Base-by-base conservation (phyloP, 2,329 filamentous ascomycete species). In the Drechslerella coelobrocha region DNA sequence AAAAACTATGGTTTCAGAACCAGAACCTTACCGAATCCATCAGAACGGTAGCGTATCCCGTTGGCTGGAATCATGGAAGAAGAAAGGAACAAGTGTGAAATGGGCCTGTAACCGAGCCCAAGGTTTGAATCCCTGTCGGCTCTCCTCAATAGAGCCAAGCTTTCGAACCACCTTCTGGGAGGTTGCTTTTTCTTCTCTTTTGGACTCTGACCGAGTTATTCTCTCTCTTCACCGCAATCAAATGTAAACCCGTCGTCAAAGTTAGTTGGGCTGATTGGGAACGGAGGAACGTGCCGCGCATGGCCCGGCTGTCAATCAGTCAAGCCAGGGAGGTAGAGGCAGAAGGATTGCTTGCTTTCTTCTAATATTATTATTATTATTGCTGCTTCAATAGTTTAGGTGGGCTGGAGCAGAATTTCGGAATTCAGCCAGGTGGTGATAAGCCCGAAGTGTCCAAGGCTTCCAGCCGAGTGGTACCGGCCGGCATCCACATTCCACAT, bases 41-140 rank as follows among this genome's bases (percentile, higher is more conserved):
- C 55, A 61, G 65, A 62, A 69, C 65, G 65, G 65, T 69, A 69
- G 65, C 65, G 65, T 69, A 69, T 69, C 65, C 65, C 65, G 65
- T 69, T 69, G 65, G 65, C 57, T 69, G 65, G 65, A 69, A 69
- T 62, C 65, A 26, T 69, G 45, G 57, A 61, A 69, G 65, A 69
- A 69, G 65, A 69, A 69, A 69, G 57, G 57, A 45, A 61, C 50
- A 52, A 41, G 31, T 60, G 55, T 61, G 57, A 57, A 61, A 69
- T 69, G 61, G 65, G 62, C 62, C 65, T 62, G 57, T 55, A 69
- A 69, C 65, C 65, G 65, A 69, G 65, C 47, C 65, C 65, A 69
- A 69, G 65, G 65, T 69, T 68, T 62, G 45, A 47, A 69, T 69
- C 65, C 65, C 54, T 69, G 65, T 57, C 65, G 34, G 43, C 53